Evolutionary conservation across 176 grass and related monocot species (phyloP).

Genomic region (Otatea glauca): DNA sequence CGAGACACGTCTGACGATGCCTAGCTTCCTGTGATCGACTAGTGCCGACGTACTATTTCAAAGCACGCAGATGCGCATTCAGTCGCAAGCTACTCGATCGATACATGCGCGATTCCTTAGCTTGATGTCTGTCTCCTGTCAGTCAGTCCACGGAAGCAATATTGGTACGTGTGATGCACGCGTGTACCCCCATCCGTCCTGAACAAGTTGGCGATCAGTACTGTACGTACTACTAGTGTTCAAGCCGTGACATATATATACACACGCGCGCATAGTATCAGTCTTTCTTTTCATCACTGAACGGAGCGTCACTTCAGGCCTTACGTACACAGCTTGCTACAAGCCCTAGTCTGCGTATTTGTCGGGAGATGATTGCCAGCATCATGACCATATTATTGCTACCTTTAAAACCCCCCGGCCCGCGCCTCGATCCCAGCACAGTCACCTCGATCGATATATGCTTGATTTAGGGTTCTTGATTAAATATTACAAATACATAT

Average conservation of each 20-base stretch:
- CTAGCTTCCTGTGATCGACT: neutral
- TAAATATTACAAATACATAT: neutral
- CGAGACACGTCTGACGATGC: neutral
- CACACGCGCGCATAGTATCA: neutral
- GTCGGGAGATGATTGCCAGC: neutral
- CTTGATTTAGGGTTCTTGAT: neutral
- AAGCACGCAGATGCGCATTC: neutral
- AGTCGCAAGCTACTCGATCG: too few species aligned
- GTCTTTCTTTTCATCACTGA: neutral
- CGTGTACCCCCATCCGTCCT: neutral
- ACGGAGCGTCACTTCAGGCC: slow-evolving; percentile 2
- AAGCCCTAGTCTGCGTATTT: neutral
- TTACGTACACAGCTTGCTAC: neutral
- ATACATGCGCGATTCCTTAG: neutral
- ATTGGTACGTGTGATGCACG: neutral
- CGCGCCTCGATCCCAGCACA: neutral
- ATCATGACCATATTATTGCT: slow-evolving; percentile 45
- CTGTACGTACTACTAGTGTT: neutral
- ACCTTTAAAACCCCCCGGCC: too few species aligned
- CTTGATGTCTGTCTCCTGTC: neutral
- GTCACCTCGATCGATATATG: neutral
- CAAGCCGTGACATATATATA: neutral
- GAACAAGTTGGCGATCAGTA: neutral
- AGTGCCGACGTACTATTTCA: neutral
- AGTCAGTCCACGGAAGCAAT: neutral